Evolutionary conservation across 192 early-diverging fungal genomes (phyloP).

Genomic region (Backusella mclennaniae): DNA sequence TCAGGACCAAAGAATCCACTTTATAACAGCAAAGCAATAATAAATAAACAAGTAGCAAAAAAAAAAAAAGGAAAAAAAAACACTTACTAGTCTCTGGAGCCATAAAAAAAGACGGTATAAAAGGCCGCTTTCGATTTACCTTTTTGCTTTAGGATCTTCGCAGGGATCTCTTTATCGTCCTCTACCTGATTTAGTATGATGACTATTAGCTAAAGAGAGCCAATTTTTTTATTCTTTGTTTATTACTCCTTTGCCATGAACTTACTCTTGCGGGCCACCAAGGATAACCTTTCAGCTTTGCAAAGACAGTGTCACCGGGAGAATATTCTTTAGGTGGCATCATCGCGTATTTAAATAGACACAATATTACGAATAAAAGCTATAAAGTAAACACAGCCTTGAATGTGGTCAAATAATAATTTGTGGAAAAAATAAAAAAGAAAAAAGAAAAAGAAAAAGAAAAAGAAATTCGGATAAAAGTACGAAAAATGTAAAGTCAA

Average conservation of each 20-base stretch:
- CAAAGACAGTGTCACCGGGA: constrained; percentile 54
- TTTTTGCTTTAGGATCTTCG: constrained; percentile 37
- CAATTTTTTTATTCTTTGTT: background rate
- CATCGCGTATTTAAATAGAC: background rate
- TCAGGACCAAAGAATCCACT: constrained; percentile 45
- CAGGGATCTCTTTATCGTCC: constrained; percentile 35
- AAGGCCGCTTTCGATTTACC: constrained; percentile 35
- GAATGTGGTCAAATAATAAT: background rate
- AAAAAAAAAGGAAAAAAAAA: background rate
- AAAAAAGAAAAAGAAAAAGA: constrained; percentile 1
- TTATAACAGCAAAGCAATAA: background rate
- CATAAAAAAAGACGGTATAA: constrained; percentile 45
- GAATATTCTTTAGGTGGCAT: constrained; percentile 31
- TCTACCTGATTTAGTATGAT: constrained; percentile 34
- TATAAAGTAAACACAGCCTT: background rate
- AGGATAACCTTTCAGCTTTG: constrained; percentile 58
- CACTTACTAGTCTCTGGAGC: constrained; percentile 47
- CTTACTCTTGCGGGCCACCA: constrained; percentile 67
- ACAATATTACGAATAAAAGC: background rate
- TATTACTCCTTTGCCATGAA: background rate
- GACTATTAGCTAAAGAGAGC: background rate
- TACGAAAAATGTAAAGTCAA: background rate
- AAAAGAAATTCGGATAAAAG: background rate
- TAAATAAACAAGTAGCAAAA: background rate
- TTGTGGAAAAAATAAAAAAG: constrained; percentile 5